A percentile compares a stretch with the other conserved stretches of the same genome.
Evolutionary conservation across 805 yeast genomes (phyloP).

Genomic region (Kodamaea neixiangensis): DNA sequence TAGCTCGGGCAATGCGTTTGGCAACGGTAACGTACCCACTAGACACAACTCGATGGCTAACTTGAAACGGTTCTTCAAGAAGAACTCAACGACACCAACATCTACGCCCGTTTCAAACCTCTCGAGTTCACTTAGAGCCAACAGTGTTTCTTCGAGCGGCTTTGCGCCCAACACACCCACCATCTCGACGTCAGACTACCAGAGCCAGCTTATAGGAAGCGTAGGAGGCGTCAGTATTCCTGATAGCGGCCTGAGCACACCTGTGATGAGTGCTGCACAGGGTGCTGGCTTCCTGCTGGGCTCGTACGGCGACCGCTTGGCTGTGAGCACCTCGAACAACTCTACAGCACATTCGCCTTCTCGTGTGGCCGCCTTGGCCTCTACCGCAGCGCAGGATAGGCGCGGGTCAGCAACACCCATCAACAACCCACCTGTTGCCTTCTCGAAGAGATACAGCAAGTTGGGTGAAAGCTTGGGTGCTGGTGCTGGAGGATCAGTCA

Average conservation of each 20-base stretch:
- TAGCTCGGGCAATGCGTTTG: constrained; percentile 10
- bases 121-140: constrained; percentile 25
- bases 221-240: constrained; percentile 12
- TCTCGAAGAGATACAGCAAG: constrained; percentile 74
- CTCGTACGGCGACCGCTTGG: constrained; percentile 22
- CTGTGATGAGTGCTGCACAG: constrained; percentile 8
- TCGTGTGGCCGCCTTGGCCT: background rate
- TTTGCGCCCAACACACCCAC: constrained; percentile 8
- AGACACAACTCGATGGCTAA: constrained; percentile 81
- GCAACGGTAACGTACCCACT: constrained; percentile 28
- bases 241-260: constrained; percentile 9
- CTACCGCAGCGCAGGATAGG: constrained; percentile 24
- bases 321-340: constrained; percentile 33
- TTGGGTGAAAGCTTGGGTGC: constrained; percentile 88
- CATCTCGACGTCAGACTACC: constrained; percentile 1
- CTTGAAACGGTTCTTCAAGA: constrained; percentile 69
- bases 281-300: constrained; percentile 17
- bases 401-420: constrained; percentile 36
- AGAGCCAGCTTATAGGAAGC: background rate
- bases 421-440: constrained; percentile 45
- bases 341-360: constrained; percentile 25
- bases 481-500: constrained; percentile 93
- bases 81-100: constrained; percentile 26
- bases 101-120: constrained; percentile 23
- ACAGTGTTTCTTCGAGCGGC: constrained; percentile 8